These are phyloP conservation scores for Pleomassaria siparia DNA, from an alignment of 2,329 filamentous ascomycete genomes.

Conservation along the genomic window DNA sequence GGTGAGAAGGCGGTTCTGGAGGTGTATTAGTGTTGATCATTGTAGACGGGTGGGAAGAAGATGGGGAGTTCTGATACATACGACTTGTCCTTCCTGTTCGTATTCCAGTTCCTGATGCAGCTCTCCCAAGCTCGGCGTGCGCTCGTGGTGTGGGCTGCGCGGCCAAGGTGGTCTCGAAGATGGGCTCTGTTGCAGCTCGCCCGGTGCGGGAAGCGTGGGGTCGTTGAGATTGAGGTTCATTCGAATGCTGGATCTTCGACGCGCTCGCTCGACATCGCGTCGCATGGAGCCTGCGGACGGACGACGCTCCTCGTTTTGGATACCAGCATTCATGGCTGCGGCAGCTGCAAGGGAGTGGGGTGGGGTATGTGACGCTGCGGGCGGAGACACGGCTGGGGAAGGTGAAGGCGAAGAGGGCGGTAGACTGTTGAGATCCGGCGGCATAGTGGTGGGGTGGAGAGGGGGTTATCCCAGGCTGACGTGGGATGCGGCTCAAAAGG, in stretches of 20 bases:
- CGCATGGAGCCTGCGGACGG: slow-evolving; percentile 54
- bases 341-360: slow-evolving; percentile 74
- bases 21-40: too few relatives aligned
- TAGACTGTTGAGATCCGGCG: slow-evolving; percentile 63
- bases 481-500: too few relatives aligned
- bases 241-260: slow-evolving; percentile 68
- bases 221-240: slow-evolving; percentile 77
- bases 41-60: too few relatives aligned
- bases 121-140: slow-evolving; percentile 72
- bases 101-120: slow-evolving; percentile 78
- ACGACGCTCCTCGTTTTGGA: slow-evolving; percentile 61
- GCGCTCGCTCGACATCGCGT: slow-evolving; percentile 47
- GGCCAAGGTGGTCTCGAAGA: slow-evolving; percentile 34
- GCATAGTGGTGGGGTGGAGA: slow-evolving; percentile 39
- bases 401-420: slow-evolving; percentile 49
- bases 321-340: slow-evolving; percentile 74
- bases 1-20: slow-evolving; percentile 70
- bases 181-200: slow-evolving; percentile 63
- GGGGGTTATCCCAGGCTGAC: not conserved
- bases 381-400: slow-evolving; percentile 19
- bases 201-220: slow-evolving; percentile 65
- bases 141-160: slow-evolving; percentile 63
- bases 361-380: slow-evolving; percentile 63
- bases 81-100: slow-evolving; percentile 77
- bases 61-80: too few relatives aligned